Base-by-base conservation (phyloP, 2,329 filamentous ascomycete species). In the Colletotrichum sublineola region DNA sequence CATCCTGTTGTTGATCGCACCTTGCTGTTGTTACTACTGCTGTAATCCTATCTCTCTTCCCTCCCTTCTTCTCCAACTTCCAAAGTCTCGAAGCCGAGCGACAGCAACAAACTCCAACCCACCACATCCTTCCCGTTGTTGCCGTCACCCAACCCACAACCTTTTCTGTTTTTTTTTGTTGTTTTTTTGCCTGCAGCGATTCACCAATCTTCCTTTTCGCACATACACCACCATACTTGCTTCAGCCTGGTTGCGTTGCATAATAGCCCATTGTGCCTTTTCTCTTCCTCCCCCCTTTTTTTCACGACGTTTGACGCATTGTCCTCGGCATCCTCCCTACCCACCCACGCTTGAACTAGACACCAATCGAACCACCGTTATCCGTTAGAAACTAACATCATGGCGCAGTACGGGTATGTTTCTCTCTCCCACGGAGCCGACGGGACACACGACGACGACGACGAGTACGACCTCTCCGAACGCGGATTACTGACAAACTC, bases 361-460 rank as follows among this genome's bases (percentile, higher is more conserved):
- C 33, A 24, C 33, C 44, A 55, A 64, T 38, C 48, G 31, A 62
- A 46, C 60, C 64, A 58, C 65, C 58, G 53, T 14, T 62, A 48
- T 57, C 42, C 61, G 53, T 44, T 56, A 40, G 66, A 73, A 73
- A 77, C 83, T 84, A 77, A 85, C 80, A 80, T 65, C 5, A 83
- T 85, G 81, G 76, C 78, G 73, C 82, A 86, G 84, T 86, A 86
- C 84, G 83, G 84, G 84, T 86, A 79, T 77, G 82, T 84, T 70
- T 68, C 72, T 69, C 74, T 68, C 64, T 74, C 58, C 33, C 53
- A 46, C 48, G 71, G 65, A 73, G 70, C 71, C 56, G 67, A 63
- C 60, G 61, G 67, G 62, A 53, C 40, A 62, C 67, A 67, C 52
- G 64, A 71, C 63, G 58, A 70, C 52, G 56, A 65, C 67, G 60